Evolutionary conservation across 2,329 filamentous ascomycete genomes (phyloP).

Genomic region (Scedosporium apiospermum): DNA sequence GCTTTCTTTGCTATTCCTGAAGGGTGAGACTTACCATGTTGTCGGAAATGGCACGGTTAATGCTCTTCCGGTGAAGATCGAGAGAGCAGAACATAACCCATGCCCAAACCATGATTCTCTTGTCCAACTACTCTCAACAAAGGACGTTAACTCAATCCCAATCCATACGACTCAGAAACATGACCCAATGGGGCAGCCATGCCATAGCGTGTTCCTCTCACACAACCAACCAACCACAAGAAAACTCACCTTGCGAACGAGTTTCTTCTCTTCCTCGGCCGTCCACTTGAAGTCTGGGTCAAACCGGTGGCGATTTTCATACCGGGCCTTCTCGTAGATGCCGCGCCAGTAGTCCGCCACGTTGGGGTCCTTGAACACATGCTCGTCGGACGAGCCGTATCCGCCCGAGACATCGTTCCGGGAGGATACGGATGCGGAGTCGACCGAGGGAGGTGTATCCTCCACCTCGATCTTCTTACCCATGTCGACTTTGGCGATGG

Average conservation of each 20-base stretch:
- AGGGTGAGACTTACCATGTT: slow-evolving; percentile 20
- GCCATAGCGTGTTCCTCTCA: background rate
- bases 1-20: background rate
- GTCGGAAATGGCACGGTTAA: slow-evolving; percentile 31
- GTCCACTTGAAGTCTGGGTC: slow-evolving; percentile 34
- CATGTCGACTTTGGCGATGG: background rate
- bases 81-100: slow-evolving; percentile 40
- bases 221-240: too few species aligned
- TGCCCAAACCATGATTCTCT: slow-evolving; percentile 5
- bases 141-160: background rate
- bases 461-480: slow-evolving; percentile 1
- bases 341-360: slow-evolving; percentile 43
- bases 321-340: slow-evolving; percentile 44
- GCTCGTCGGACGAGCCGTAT: slow-evolving; percentile 15
- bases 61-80: slow-evolving; percentile 36
- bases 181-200: background rate
- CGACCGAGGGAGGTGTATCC: background rate
- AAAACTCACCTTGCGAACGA: slow-evolving; percentile 31
- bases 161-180: slow-evolving; percentile 10
- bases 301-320: slow-evolving; percentile 53
- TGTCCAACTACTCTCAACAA: slow-evolving; percentile 8
- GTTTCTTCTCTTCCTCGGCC: slow-evolving; percentile 34
- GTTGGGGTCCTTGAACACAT: slow-evolving; percentile 38
- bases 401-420: background rate
- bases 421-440: background rate